Conservation (phyloP, 1,139 yeast species). For the Candida albicans region DNA sequence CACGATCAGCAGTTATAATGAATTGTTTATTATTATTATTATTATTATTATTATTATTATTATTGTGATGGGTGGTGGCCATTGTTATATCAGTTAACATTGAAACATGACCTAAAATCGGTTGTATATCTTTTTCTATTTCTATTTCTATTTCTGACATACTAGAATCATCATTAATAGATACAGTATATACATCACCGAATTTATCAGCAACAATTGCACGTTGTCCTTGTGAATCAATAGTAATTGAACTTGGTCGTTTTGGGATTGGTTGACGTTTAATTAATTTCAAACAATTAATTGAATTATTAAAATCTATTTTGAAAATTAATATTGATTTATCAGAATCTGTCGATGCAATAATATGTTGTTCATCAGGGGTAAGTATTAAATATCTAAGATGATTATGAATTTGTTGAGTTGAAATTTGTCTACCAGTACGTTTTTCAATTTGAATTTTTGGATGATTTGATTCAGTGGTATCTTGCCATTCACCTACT, state of each 20-base stretch:
- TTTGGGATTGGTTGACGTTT: conserved; percentile 83
- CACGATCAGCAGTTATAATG: conserved; percentile 85
- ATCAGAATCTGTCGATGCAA: conserved; percentile 79
- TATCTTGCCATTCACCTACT: conserved; percentile 62
- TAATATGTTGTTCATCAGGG: conserved; percentile 51
- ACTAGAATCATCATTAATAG: conserved; percentile 33
- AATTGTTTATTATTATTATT: conserved; percentile 49
- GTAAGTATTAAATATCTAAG: conserved; percentile 59
- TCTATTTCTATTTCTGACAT: too few relatives aligned
- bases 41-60: too few relatives aligned
- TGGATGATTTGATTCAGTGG: conserved; percentile 35
- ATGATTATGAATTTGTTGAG: conserved; percentile 63
- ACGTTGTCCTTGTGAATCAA: conserved; percentile 49
- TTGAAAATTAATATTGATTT: conserved; percentile 72
- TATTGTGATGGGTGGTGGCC: too few relatives aligned
- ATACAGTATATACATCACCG: conserved; percentile 83
- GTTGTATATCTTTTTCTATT: conserved; percentile 49
- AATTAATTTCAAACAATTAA: conserved; percentile 43
- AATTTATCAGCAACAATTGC: conserved; percentile 86
- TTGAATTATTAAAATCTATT: conserved; percentile 29
- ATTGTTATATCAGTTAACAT: conserved; percentile 77
- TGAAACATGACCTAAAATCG: conserved; percentile 93
- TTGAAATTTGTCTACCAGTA: conserved; percentile 12
- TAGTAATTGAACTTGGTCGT: conserved; percentile 82
- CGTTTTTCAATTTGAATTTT: conserved; percentile 31